Evolutionary conservation across 306 rosid genomes (phyloP), one percentile per base, ranked within the genome.

Genomic region (Citrullus colocynthis): DNA sequence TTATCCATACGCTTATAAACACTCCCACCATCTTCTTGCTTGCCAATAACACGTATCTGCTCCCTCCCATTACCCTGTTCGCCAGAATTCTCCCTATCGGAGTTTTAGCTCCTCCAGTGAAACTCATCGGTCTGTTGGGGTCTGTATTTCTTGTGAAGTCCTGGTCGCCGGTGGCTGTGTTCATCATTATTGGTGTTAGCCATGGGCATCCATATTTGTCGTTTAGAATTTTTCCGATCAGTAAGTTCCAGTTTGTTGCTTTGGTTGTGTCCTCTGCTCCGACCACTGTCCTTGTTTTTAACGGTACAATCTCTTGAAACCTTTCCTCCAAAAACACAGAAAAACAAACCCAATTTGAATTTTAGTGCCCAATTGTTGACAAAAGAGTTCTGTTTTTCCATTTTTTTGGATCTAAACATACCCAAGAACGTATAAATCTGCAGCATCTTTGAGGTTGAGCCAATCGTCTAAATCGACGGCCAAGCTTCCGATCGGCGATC

Each of bases 1-100:
- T 92, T 77, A 92, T 62, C 99, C 99, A 95, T 48, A 95, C 97
- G 72, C 96, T 90, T 15, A 88, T 79, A 64, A 92, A 95, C 18
- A 95, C 95, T 69, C 99, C 97, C 45, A 95, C 99, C 99, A 92
- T 92, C 87, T 95, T 92, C 89, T 92, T 95, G 86, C 97, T 87
- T 4, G 92, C 96, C 78, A 95, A 81, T 7, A 87, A 78, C 69
- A 59, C 81, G 85, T 90, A 95, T 83, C 81, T 77, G 13, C 85
- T 81, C 28, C 73, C 84, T 12, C 79, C 81, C 65, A 55, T 61
- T 21, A 58, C 56, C 34, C 55, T 81, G n/a, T 62, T 80, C 1
- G 72, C 39, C 17, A 30, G 81, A 11, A 78, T 60, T 58, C 82
- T 63, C 30, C 82, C 74, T 41, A 30, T 54, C 30, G 86, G 82